phyloP scores from a whole-genome alignment of 2,329 filamentous ascomycete genomes.

The Ophiostoma sp. region DNA sequence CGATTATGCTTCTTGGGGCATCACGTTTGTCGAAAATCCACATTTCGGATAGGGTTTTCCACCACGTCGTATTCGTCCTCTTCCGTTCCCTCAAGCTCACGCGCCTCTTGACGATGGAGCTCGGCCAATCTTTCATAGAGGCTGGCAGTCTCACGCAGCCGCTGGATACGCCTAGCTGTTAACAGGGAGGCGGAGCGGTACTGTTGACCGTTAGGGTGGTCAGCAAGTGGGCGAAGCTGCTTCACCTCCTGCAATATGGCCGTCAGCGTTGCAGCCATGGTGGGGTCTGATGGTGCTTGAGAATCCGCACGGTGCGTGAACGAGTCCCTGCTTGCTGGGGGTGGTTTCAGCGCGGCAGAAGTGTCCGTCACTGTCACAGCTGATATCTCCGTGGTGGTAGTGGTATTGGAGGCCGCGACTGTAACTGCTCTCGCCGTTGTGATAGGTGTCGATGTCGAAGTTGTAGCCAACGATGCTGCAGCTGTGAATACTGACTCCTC shows the following conservation, averaged over 20 bases:
- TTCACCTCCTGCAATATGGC: conserved; percentile 5
- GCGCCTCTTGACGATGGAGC: not conserved
- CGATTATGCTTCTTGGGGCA: not conserved
- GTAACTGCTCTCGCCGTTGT: not conserved
- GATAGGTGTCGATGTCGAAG: not conserved
- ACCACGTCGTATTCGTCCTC: not conserved
- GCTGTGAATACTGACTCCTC: not conserved
- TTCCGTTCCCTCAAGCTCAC: not conserved
- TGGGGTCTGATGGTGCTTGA: not conserved
- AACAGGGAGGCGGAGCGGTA: not conserved
- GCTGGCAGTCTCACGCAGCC: conserved; percentile 10
- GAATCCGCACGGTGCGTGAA: conserved; percentile 3
- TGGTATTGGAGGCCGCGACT: not conserved
- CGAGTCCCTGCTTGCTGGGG: not conserved
- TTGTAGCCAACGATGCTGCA: not conserved
- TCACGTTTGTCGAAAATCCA: not conserved
- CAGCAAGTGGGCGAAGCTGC: conserved; percentile 2
- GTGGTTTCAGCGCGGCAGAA: not conserved
- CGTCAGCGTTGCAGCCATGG: conserved; percentile 5
- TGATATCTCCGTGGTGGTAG: not conserved
- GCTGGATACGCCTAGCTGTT: not conserved
- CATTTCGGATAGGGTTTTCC: not conserved
- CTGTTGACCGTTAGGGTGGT: not conserved
- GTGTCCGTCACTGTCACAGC: not conserved
- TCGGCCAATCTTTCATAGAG: conserved; percentile 8